These are phyloP conservation scores for Pelargonium citronellum DNA, from an alignment of 441 rosid species.

Conservation along the genomic window DNA sequence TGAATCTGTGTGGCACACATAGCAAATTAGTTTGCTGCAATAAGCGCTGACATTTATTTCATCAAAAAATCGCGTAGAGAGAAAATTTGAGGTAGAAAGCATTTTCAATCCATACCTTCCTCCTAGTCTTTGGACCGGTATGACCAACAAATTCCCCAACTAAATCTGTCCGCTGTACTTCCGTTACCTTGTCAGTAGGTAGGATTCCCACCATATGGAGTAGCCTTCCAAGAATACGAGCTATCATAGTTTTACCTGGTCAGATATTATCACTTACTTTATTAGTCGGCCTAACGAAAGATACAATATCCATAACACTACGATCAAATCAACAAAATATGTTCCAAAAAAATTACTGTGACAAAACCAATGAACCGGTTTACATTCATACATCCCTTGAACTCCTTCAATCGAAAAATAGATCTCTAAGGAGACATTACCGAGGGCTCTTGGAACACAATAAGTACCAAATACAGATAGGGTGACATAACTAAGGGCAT, in stretches of 20 bases:
- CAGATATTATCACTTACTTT: not conserved
- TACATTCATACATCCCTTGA: not conserved
- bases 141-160: constrained; percentile 98
- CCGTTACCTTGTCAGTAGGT: constrained; percentile 86
- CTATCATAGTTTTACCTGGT: constrained; percentile 94
- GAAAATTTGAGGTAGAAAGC: not conserved
- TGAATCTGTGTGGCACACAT: constrained; percentile 44
- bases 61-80: not conserved
- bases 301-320: not conserved
- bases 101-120: constrained; percentile 47
- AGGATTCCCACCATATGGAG: constrained; percentile 83
- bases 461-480: not conserved
- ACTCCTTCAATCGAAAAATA: not conserved
- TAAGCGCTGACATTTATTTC: not conserved
- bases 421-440: not conserved
- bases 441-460: not conserved
- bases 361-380: not conserved
- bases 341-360: not conserved
- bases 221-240: constrained; percentile 83
- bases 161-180: constrained; percentile 94
- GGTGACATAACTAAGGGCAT: too few relatives aligned
- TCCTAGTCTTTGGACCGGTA: constrained; percentile 96
- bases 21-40: constrained; percentile 4
- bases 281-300: not conserved
- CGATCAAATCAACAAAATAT: not conserved